Base-by-base conservation (phyloP, 1,284 basidiomycete genomes). In the Moniliella sp. region DNA sequence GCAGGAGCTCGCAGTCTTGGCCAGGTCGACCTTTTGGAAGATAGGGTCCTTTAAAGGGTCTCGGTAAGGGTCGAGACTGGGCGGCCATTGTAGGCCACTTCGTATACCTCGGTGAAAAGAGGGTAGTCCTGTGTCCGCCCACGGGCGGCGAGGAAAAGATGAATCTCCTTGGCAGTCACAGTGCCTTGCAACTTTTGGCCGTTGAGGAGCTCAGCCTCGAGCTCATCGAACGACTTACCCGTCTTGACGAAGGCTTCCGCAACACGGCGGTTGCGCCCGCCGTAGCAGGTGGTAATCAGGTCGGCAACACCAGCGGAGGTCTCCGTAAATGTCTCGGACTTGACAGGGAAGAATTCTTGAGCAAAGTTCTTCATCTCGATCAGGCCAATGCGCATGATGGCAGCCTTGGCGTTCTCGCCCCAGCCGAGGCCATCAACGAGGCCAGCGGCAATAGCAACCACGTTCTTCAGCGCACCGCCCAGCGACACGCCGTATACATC, bases 171-270 rank as follows among this genome's bases (percentile, higher is more conserved):
- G 15, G 66, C 65, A 12, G 67, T 69, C 34, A 65, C 62, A 12
- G 66, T 66, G 12, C 67, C 67, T 46, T 69, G 67, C 8, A 69
- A 58, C 62, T 66, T 70, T 46, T 71, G 69, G 0, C 69, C 69
- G 31, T 65, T 65, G 15, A 71, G 55, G 57, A 71, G 62, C 45
- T 69, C 67, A 40, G 63, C 59, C 50, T 71, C 69, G 5, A 71
- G 59, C 33, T 63, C 57, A 25, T 67, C 63, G 34, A 70, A 71
- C 2, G 67, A 60, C 59, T 71, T 64, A 33, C 64, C 61, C 5
- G 62, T 65, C 41, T 57, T 65, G 17, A 68, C 69, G 42, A 68
- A 70, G 0, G 68, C 69, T 35, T 66, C 64, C 4, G 65, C 66
- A 30, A 62, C 62, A 48, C 65, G 65, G 34, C 65, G 58, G 50